A percentile compares a stretch with the other conserved stretches of the same genome.
Conservation (phyloP, 2,329 filamentous ascomycete genomes). For the Clonostachys solani region DNA sequence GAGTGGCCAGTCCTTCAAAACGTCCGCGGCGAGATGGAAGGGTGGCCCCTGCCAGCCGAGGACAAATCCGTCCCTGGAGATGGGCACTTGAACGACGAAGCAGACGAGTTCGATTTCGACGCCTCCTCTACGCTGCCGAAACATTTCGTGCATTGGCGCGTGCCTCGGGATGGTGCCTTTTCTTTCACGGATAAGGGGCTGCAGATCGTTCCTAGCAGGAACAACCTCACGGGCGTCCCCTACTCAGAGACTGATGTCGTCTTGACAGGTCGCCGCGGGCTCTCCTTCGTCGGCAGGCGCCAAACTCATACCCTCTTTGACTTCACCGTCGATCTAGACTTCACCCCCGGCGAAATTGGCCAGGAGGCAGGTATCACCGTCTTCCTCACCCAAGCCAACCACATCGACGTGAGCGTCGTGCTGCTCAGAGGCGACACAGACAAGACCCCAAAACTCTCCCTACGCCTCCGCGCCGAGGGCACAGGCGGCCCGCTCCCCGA, state of each 20-base stretch:
- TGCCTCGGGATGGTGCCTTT: conserved; percentile 31
- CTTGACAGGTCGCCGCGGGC: conserved; percentile 4
- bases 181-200: conserved; percentile 23
- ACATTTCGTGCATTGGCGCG: conserved; percentile 42
- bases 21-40: conserved; percentile 17
- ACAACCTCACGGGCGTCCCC: conserved; percentile 9
- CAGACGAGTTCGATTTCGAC: conserved; percentile 33
- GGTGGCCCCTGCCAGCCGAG: conserved; percentile 24
- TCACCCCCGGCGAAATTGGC: conserved; percentile 23
- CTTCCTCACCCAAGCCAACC: conserved; percentile 49
- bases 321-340: conserved; percentile 40
- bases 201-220: conserved; percentile 7
- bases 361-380: conserved; percentile 48
- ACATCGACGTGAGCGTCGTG: conserved; percentile 39
- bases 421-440: conserved; percentile 10
- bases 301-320: conserved; percentile 52
- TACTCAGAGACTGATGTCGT: not conserved
- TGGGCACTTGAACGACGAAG: conserved; percentile 29
- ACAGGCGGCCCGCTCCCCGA: conserved; percentile 9
- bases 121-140: conserved; percentile 29
- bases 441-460: not conserved
- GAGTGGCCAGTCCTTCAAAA: conserved; percentile 37
- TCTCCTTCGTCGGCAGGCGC: conserved; percentile 44
- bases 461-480: conserved; percentile 16
- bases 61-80: conserved; percentile 19